Conservation (phyloP, 805 yeast genomes). For the Saturnispora serradocipensis region DNA sequence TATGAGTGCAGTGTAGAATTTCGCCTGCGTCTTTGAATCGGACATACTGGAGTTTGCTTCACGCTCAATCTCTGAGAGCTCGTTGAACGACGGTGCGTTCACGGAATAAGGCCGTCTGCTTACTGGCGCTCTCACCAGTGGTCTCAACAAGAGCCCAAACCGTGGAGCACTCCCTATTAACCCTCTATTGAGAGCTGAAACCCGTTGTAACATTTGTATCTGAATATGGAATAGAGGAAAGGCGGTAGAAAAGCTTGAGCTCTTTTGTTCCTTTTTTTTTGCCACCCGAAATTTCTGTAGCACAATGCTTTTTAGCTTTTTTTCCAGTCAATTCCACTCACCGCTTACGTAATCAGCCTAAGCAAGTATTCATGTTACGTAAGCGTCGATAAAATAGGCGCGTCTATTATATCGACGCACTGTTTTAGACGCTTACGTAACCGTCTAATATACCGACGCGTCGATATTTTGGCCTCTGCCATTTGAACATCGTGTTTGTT, state of each 20-base stretch:
- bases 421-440: neutral
- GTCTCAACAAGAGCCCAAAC: neutral
- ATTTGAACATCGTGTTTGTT: neutral
- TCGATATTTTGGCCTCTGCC: neutral
- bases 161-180: neutral
- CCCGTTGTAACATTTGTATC: neutral
- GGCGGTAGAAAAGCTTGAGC: neutral
- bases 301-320: neutral
- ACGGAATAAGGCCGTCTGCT: constrained; percentile 10
- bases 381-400: neutral
- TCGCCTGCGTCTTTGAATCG: constrained; percentile 70
- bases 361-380: neutral
- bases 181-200: neutral
- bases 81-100: constrained; percentile 18
- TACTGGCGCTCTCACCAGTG: neutral
- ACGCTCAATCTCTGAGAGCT: constrained; percentile 62
- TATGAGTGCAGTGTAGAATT: constrained; percentile 67
- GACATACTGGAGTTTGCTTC: constrained; percentile 70
- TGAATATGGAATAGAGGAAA: neutral
- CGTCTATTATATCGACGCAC: neutral
- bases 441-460: neutral
- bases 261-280: neutral
- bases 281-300: neutral
- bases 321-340: neutral
- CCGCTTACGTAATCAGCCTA: neutral